These are phyloP conservation scores for Hymenoscyphus fructigenus DNA, from an alignment of 2,329 filamentous ascomycete species.

Conservation along the genomic window DNA sequence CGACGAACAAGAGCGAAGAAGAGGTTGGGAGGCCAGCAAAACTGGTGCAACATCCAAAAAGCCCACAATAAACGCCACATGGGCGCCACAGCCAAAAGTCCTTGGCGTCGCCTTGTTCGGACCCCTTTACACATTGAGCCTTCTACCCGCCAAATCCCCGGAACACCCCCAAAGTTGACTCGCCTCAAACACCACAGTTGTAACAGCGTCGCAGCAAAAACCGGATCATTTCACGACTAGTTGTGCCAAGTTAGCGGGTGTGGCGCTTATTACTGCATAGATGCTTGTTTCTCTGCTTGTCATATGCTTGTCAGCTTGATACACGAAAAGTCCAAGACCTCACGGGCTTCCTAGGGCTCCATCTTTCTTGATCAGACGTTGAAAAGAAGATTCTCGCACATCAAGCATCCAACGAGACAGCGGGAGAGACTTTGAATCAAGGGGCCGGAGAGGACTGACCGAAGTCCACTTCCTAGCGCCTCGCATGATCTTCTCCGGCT, in stretches of 20 bases:
- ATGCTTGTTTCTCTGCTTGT: conserved; percentile 8
- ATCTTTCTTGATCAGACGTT: not conserved
- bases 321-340: conserved; percentile 3
- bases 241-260: conserved; percentile 11
- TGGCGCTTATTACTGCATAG: conserved; percentile 8
- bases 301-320: conserved; percentile 11
- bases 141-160: no score
- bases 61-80: not conserved
- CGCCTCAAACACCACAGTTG: conserved; percentile 12
- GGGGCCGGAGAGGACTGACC: not conserved
- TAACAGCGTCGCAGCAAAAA: conserved; percentile 12
- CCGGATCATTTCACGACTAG: not conserved
- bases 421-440: not conserved
- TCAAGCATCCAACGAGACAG: not conserved
- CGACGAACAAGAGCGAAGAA: no score
- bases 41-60: no score
- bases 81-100: not conserved
- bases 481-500: not conserved
- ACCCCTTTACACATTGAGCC: not conserved
- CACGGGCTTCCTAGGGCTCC: not conserved
- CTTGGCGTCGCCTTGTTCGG: not conserved
- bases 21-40: no score
- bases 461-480: not conserved
- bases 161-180: not conserved
- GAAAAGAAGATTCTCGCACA: not conserved